phyloP scores from a whole-genome alignment of 2,329 filamentous ascomycete genomes.

The Zymoseptoria crescenta region DNA sequence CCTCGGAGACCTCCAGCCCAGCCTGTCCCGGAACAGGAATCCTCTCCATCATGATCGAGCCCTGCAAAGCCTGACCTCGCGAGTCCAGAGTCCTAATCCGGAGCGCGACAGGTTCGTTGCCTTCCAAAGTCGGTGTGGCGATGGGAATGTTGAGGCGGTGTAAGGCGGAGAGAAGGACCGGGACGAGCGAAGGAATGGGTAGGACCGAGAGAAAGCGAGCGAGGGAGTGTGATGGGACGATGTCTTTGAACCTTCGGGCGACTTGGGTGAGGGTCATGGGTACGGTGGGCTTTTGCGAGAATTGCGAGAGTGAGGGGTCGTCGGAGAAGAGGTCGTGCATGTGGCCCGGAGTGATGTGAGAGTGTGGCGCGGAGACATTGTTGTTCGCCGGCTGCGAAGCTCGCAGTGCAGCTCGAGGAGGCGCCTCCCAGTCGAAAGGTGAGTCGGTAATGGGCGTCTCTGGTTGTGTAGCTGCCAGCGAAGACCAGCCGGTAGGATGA shows the following conservation, averaged over 20 bases:
- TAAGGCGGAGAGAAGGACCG: slow-evolving; percentile 71
- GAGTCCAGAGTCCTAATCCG: slow-evolving; percentile 69
- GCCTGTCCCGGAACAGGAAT: slow-evolving; percentile 42
- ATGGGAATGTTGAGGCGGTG: slow-evolving; percentile 78
- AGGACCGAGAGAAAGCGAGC: slow-evolving; percentile 88
- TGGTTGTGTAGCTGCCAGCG: slow-evolving; percentile 75
- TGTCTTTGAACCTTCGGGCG: slow-evolving; percentile 80
- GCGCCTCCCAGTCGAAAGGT: slow-evolving; percentile 82
- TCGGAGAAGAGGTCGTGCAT: slow-evolving; percentile 63
- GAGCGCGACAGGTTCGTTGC: slow-evolving; percentile 48
- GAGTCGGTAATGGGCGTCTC: slow-evolving; percentile 64
- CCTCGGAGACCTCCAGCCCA: slow-evolving; percentile 61
- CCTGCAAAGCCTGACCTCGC: slow-evolving; percentile 63
- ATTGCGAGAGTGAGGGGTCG: slow-evolving; percentile 78
- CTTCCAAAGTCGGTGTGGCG: slow-evolving; percentile 36
- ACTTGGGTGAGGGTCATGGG: slow-evolving; percentile 82
- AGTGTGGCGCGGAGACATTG: slow-evolving; percentile 24
- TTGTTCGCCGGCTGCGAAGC: slow-evolving; percentile 34
- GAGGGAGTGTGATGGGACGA: slow-evolving; percentile 77
- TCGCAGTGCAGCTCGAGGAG: slow-evolving; percentile 48
- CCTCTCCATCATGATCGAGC: slow-evolving; percentile 66
- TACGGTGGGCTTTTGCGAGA: slow-evolving; percentile 68
- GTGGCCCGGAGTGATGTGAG: slow-evolving; percentile 12
- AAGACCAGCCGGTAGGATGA: slow-evolving; percentile 32
- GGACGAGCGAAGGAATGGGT: slow-evolving; percentile 64